Percentiles rank a stretch among this genome's conserved stretches.
Evolutionary conservation across 2,329 filamentous ascomycete genomes (phyloP).

Genomic region (Aureobasidium sp.): DNA sequence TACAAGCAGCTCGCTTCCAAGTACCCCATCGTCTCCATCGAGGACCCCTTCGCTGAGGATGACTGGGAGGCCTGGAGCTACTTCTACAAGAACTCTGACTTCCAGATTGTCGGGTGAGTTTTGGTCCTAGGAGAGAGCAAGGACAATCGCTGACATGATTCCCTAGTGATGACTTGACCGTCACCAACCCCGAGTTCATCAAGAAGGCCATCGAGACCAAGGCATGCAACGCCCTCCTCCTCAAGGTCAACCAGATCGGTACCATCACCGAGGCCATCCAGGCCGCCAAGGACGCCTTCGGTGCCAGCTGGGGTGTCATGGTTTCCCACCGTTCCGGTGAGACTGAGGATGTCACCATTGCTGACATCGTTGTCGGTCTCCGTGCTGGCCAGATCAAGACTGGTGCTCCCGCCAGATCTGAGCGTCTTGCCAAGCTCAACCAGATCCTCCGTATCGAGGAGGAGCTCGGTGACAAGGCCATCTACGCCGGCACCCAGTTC

Average conservation of each 20-base stretch:
- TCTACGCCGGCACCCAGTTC: constrained; percentile 92
- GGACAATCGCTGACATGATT: constrained; percentile 13
- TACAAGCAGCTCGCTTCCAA: constrained; percentile 85
- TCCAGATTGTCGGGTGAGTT: constrained; percentile 79
- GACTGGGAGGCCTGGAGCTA: constrained; percentile 99
- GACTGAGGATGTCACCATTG: constrained; percentile 99
- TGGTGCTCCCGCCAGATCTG: constrained; percentile 88
- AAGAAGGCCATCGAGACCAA: constrained; percentile 99
- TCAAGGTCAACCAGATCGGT: constrained; percentile 99
- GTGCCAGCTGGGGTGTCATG: constrained; percentile 97
- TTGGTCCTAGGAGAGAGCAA: background rate
- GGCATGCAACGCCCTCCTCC: constrained; percentile 93
- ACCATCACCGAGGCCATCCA: constrained; percentile 98
- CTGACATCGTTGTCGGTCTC: constrained; percentile 95
- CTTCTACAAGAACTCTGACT: constrained; percentile 98
- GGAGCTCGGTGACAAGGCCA: constrained; percentile 79
- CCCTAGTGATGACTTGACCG: constrained; percentile 87
- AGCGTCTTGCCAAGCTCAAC: constrained; percentile 99
- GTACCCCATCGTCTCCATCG: constrained; percentile 98
- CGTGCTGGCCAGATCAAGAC: constrained; percentile 98
- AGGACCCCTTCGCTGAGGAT: constrained; percentile 98
- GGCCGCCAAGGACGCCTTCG: constrained; percentile 97
- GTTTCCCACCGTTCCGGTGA: constrained; percentile 98
- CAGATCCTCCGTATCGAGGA: constrained; percentile 99
- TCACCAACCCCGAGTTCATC: constrained; percentile 98